A percentile compares a stretch with the other conserved stretches of the same genome.
Evolutionary conservation across 768 basidiomycete genomes (phyloP).

Genomic region (Boletus sp.): DNA sequence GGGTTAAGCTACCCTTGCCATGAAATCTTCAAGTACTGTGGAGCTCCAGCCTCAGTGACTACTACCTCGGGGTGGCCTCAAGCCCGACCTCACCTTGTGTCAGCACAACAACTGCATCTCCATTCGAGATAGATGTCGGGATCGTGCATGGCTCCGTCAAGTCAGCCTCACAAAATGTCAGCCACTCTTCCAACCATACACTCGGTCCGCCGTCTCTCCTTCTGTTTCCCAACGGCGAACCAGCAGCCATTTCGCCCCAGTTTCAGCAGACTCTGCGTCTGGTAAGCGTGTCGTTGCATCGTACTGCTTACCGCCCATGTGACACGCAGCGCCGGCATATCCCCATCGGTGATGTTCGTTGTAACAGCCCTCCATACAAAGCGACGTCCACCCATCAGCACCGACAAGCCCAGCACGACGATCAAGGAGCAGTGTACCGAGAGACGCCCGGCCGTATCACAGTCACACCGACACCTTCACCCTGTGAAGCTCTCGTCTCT

Average conservation of each 20-base stretch:
- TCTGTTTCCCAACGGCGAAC: background rate
- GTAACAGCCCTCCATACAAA: conserved; percentile 23
- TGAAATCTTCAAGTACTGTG: background rate
- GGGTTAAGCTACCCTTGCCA: too few species aligned
- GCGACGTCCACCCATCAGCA: conserved; percentile 6
- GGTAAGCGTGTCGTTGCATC: conserved; percentile 11
- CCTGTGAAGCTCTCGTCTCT: background rate
- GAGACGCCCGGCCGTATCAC: background rate
- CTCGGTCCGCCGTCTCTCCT: background rate
- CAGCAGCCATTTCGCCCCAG: background rate
- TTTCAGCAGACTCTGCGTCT: background rate
- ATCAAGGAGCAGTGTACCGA: background rate
- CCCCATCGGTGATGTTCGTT: conserved; percentile 18
- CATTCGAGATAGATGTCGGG: background rate
- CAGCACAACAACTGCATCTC: background rate
- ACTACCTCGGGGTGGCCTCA: background rate
- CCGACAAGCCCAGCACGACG: background rate
- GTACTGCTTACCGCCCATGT: conserved; percentile 10
- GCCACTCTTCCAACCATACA: conserved; percentile 5
- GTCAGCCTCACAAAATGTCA: conserved; percentile 21
- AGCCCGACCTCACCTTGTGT: background rate
- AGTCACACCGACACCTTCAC: background rate
- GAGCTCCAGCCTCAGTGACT: background rate
- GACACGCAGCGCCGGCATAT: conserved; percentile 11
- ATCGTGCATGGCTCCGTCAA: background rate